Evolutionary conservation across 192 early-diverging fungal species (phyloP), one percentile per base, ranked within the genome.

Genomic region (Cladochytrium replicatum): DNA sequence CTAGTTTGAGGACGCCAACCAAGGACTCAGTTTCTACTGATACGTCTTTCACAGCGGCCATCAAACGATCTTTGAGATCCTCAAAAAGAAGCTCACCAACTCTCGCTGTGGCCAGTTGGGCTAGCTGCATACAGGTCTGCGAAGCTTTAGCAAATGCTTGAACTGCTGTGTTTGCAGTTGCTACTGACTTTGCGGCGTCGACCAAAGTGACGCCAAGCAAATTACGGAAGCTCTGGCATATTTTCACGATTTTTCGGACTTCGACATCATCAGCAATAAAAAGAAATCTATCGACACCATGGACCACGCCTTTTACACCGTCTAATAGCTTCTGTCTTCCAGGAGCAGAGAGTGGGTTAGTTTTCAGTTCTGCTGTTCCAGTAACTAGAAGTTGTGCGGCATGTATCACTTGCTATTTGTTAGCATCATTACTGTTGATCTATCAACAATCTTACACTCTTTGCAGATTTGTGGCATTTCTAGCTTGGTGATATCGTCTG

Each of bases 231-330:
- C 34, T 21, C 0, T n/a, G 5, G 30, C 59, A 54, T 11, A 34
- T 25, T 21, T 41, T 46, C 25, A 77, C 42, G 46, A 73, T 63
- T 24, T 64, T 60, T 19, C 66, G 65, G 13, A 71, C 58, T 58
- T 77, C 75, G 7, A 60, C 48, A 30, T 73, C 68, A 43, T 77
- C 75, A 31, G 62, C 60, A 0, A 54, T 54, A 43, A 54, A 52
- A 25, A 77, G 68, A 5, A 77, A 56, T 2, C 44, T 6, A 9
- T 64, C 57, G 6, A 71, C 74, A 27, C 69, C 71, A 4, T 34
- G n/a, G 15, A 77, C 57, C 32, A 77, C 74, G 17, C 75, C 75
- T 41, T 68, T 68, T 15, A 74, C 68, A 27, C 63, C 59, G 8
- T 74, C 69, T 3, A 77, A 46, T 1, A 77, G 54, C 17, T 48